Evolutionary conservation across 768 basidiomycete genomes (phyloP).

Genomic region (Galerina sulciceps): DNA sequence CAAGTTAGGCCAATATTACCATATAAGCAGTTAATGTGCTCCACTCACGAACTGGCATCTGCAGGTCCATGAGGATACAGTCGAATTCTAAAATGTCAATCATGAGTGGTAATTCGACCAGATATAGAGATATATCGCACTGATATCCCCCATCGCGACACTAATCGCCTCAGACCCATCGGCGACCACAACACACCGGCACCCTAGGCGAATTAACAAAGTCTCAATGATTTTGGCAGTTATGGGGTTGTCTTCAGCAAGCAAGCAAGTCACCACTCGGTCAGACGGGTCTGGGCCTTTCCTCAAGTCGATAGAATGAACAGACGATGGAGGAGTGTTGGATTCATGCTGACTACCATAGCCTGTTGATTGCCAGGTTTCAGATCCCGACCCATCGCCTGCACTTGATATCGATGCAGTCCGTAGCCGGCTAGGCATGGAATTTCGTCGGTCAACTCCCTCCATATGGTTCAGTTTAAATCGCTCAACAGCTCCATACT

Average conservation of each 20-base stretch:
- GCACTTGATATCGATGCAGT: slow-evolving; percentile 86
- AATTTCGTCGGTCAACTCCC: slow-evolving; percentile 73
- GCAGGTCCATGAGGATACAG: slow-evolving; percentile 92
- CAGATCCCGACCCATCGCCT: slow-evolving; percentile 80
- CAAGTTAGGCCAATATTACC: slow-evolving; percentile 3
- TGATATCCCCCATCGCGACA: slow-evolving; percentile 96
- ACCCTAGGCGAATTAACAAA: slow-evolving; percentile 89
- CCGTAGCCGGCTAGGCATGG: slow-evolving; percentile 86
- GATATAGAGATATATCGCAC: slow-evolving; percentile 53
- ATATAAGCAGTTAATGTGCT: not conserved
- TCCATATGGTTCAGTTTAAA: slow-evolving; percentile 87
- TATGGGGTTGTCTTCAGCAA: slow-evolving; percentile 98
- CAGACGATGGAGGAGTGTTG: slow-evolving; percentile 80
- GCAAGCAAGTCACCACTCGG: slow-evolving; percentile 88
- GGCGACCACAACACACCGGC: slow-evolving; percentile 92
- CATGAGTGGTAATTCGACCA: slow-evolving; percentile 19
- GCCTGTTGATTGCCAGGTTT: slow-evolving; percentile 69
- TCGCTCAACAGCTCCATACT: slow-evolving; percentile 84
- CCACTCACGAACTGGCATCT: slow-evolving; percentile 91
- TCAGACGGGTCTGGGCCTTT: slow-evolving; percentile 80
- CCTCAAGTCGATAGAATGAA: slow-evolving; percentile 82
- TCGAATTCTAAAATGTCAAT: slow-evolving; percentile 74
- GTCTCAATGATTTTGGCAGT: slow-evolving; percentile 98
- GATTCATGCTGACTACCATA: slow-evolving; percentile 60
- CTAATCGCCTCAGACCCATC: slow-evolving; percentile 98